phyloP scores from a whole-genome alignment of 1,139 yeast species.

The Meyerozyma athensensis region DNA sequence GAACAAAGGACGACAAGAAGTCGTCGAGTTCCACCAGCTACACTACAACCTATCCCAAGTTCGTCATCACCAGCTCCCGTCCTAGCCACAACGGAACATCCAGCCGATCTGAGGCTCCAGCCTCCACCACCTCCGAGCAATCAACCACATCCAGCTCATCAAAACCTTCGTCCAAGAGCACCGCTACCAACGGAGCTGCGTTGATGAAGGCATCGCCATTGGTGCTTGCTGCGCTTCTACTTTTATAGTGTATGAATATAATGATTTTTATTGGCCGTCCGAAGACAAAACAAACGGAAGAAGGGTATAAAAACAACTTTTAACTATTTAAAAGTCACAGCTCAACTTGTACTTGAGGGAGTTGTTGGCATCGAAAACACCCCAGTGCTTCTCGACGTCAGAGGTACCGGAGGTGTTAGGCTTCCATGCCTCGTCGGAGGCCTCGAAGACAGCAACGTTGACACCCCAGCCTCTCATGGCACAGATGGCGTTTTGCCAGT shows the following conservation, averaged over 20 bases:
- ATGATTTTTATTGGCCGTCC: constrained; percentile 1
- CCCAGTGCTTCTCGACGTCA: constrained; percentile 92
- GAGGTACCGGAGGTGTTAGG: constrained; percentile 81
- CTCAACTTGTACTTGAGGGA: constrained; percentile 53
- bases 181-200: background rate
- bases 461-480: constrained; percentile 95
- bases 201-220: background rate
- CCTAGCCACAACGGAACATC: too few relatives aligned
- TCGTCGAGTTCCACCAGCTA: background rate
- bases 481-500: constrained; percentile 86
- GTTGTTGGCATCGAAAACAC: constrained; percentile 64
- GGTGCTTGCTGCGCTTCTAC: background rate
- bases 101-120: background rate
- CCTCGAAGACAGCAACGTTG: constrained; percentile 89
- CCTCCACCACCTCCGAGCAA: constrained; percentile 8
- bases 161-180: background rate
- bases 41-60: background rate
- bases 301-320: constrained; percentile 5
- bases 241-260: background rate
- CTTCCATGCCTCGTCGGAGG: constrained; percentile 94
- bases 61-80: background rate
- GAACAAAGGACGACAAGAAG: too few relatives aligned
- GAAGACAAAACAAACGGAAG: constrained; percentile 4
- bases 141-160: constrained; percentile 2
- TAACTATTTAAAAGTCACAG: constrained; percentile 42